Percentiles rank a stretch among this genome's conserved stretches.
These are phyloP conservation scores for Apiospora koreana DNA, from an alignment of 2,329 filamentous ascomycete genomes.

Conservation along the genomic window DNA sequence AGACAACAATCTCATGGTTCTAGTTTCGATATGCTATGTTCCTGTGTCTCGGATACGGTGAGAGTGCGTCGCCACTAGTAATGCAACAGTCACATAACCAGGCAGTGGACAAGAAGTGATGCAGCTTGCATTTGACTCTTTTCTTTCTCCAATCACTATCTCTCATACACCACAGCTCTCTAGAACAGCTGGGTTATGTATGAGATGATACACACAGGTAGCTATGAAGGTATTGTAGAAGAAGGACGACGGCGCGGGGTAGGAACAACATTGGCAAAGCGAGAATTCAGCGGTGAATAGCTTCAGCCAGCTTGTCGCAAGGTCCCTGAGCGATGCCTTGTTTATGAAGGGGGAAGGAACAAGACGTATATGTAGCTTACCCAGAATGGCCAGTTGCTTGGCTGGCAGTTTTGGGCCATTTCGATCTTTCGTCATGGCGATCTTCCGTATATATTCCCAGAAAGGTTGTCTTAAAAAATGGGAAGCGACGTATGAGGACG, in stretches of 20 bases:
- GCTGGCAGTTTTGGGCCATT: conserved; percentile 66
- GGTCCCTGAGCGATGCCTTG: background rate
- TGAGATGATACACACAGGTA: background rate
- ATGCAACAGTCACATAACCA: conserved; percentile 9
- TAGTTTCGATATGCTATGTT: background rate
- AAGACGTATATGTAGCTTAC: conserved; percentile 47
- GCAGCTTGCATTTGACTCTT: conserved; percentile 9
- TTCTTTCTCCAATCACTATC: background rate
- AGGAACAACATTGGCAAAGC: background rate
- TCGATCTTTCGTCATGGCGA: conserved; percentile 22
- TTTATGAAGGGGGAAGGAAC: conserved; percentile 10
- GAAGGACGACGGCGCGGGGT: background rate
- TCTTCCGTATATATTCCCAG: background rate
- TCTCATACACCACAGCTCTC: background rate
- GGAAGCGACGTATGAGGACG: background rate
- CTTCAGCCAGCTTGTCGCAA: background rate
- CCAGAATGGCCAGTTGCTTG: conserved; percentile 76
- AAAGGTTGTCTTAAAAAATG: background rate
- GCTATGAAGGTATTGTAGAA: background rate
- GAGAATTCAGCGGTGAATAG: background rate
- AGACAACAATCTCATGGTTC: background rate
- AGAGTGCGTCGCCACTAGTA: conserved; percentile 14
- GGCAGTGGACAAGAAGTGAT: background rate
- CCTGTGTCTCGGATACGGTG: conserved; percentile 9
- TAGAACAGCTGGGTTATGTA: background rate